Evolutionary conservation across 148 eudicot species (phyloP).

Genomic region (Amaranthus cruentus): DNA sequence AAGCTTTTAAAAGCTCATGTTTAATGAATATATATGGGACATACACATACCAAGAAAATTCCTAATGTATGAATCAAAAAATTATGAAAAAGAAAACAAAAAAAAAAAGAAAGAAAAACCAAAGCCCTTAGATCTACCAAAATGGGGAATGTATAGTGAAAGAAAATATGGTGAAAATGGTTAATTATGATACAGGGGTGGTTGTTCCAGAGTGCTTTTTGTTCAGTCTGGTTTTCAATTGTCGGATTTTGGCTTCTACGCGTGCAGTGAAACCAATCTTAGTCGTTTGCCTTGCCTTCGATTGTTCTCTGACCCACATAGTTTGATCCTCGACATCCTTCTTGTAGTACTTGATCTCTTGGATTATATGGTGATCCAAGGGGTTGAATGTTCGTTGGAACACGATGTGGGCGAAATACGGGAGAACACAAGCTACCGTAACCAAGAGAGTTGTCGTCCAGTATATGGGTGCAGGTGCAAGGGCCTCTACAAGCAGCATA

Average conservation of each 20-base stretch:
- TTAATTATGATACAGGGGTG: slow-evolving; percentile 12
- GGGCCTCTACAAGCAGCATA: slow-evolving; percentile 51
- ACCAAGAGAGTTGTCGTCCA: slow-evolving; percentile 71
- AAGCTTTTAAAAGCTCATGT: slow-evolving; percentile 24
- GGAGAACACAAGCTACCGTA: slow-evolving; percentile 47
- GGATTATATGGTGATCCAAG: slow-evolving; percentile 80
- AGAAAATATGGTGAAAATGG: background rate
- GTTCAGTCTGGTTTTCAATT: slow-evolving; percentile 47
- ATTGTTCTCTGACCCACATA: slow-evolving; percentile 65
- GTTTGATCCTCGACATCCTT: slow-evolving; percentile 62
- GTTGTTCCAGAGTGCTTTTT: slow-evolving; percentile 50
- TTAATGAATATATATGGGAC: slow-evolving; percentile 23
- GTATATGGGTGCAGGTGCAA: slow-evolving; percentile 71
- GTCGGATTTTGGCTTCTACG: slow-evolving; percentile 75
- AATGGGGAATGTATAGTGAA: slow-evolving; percentile 3
- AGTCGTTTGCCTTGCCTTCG: slow-evolving; percentile 64
- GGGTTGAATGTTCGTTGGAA: slow-evolving; percentile 68
- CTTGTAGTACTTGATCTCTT: slow-evolving; percentile 75
- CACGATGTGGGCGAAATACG: slow-evolving; percentile 62
- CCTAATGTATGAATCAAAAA: slow-evolving; percentile 9
- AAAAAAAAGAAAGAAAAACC: background rate
- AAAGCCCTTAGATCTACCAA: slow-evolving; percentile 15
- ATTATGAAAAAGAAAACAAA: background rate
- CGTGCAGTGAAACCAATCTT: slow-evolving; percentile 70
- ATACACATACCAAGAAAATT: slow-evolving; percentile 19